phyloP scores from a whole-genome alignment of 345 rosid species.

The Citrus sinensis region DVS_A1.0 CM039167.1:4087501-4088000 shows the following conservation, averaged over 20 bases:
- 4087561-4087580: background rate
- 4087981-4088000: slow-evolving; percentile 35
- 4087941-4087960: slow-evolving; percentile 52
- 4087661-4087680: too few relatives aligned
- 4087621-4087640: background rate
- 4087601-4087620: background rate
- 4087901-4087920: slow-evolving; percentile 84
- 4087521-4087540: background rate
- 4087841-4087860: slow-evolving; percentile 69
- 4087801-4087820: slow-evolving; percentile 68
- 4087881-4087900: slow-evolving; percentile 56
- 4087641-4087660: background rate
- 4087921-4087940: slow-evolving; percentile 88
- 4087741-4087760: background rate
- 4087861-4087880: slow-evolving; percentile 75
- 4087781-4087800: slow-evolving; percentile 11
- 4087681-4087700: background rate
- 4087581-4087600: background rate
- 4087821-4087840: slow-evolving; percentile 54
- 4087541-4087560: background rate
- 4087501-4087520: background rate
- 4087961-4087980: slow-evolving; percentile 60
- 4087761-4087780: background rate
- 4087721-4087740: background rate
- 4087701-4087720: background rate